A percentile compares a stretch with the other conserved stretches of the same genome.
These are phyloP conservation scores for Quercus wislizeni DNA, from an alignment of 306 rosid genomes.

Conservation along the genomic window DNA sequence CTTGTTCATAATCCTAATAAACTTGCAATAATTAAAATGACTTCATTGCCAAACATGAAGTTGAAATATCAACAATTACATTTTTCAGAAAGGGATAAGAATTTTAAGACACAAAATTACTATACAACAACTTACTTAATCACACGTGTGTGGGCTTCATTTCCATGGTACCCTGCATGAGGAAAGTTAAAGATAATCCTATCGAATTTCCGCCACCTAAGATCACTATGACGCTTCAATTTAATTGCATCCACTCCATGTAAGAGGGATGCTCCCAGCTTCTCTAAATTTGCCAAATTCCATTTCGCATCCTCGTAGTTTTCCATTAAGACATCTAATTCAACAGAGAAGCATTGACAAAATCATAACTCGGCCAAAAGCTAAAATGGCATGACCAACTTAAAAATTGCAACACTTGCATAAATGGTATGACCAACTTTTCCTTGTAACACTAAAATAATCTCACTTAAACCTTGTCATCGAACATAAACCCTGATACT, in stretches of 20 bases:
- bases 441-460: background rate
- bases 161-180: background rate
- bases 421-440: background rate
- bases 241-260: conserved; percentile 58
- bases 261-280: conserved; percentile 42
- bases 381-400: background rate
- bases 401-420: background rate
- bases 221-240: conserved; percentile 37
- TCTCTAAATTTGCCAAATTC: conserved; percentile 36
- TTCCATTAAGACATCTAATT: conserved; percentile 38
- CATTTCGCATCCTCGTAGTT: conserved; percentile 50
- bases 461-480: background rate
- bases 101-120: background rate
- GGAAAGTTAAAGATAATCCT: conserved; percentile 49
- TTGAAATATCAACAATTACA: background rate
- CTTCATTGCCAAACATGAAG: background rate
- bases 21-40: background rate
- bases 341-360: conserved; percentile 5
- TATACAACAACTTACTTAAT: conserved; percentile 43
- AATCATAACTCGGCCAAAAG: background rate
- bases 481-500: background rate
- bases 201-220: conserved; percentile 47
- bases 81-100: background rate
- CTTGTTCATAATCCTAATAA: background rate
- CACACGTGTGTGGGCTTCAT: conserved; percentile 10